These are phyloP conservation scores for Dryadomyces quercivorus DNA, from an alignment of 2,329 filamentous ascomycete species.

Conservation along the genomic window DNA sequence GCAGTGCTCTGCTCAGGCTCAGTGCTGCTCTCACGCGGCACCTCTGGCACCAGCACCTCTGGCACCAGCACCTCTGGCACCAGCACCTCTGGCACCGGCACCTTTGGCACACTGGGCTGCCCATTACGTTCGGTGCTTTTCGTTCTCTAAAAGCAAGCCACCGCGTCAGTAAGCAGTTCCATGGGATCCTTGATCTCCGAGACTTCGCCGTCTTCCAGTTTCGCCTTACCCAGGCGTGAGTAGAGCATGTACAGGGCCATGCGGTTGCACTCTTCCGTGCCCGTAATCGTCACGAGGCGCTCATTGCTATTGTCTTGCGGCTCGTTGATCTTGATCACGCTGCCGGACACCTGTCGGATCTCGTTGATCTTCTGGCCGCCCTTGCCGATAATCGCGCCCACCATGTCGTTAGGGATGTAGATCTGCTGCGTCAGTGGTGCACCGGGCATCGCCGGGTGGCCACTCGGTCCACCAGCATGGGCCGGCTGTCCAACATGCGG, in stretches of 20 bases:
- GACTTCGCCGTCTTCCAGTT: not conserved
- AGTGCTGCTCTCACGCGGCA: too few relatives aligned
- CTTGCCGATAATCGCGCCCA: slow-evolving; percentile 97
- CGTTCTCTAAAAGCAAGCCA: slow-evolving; percentile 44
- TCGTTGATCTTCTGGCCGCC: slow-evolving; percentile 99
- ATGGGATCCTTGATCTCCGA: not conserved
- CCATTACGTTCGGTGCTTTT: slow-evolving; percentile 56
- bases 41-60: too few relatives aligned
- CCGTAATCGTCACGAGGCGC: slow-evolving; percentile 90
- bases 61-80: too few relatives aligned
- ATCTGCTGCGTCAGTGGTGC: slow-evolving; percentile 94
- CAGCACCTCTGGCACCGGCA: too few relatives aligned
- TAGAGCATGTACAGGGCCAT: slow-evolving; percentile 99
- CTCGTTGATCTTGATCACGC: slow-evolving; percentile 99
- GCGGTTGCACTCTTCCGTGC: slow-evolving; percentile 95
- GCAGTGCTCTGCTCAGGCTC: too few relatives aligned
- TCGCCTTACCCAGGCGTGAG: slow-evolving; percentile 70
- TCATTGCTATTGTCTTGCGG: slow-evolving; percentile 99
- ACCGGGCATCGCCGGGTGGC: slow-evolving; percentile 52
- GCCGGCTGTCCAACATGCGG: slow-evolving; percentile 62
- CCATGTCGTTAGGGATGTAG: slow-evolving; percentile 99
- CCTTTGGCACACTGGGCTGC: not conserved
- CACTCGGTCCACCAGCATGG: slow-evolving; percentile 45
- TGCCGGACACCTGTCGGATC: slow-evolving; percentile 90
- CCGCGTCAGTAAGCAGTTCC: slow-evolving; percentile 6